Conservation (phyloP, 441 rosid species). For the Erysimum cheiri region DNA sequence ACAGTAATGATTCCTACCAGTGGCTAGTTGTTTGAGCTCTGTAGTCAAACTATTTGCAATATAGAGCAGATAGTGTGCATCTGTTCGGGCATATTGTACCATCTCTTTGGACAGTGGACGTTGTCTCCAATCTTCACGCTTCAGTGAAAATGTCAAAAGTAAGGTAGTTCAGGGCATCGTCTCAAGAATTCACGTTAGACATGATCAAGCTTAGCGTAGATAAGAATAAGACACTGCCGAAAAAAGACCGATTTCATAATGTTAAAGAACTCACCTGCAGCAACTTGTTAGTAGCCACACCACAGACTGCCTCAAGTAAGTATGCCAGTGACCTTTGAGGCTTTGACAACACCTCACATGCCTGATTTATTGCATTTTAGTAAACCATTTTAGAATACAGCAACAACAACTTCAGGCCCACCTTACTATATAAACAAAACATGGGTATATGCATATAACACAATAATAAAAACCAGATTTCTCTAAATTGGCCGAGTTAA, state of each 20-base stretch:
- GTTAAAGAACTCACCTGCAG: conserved; percentile 66
- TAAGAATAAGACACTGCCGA: background rate
- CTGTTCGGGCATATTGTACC: conserved; percentile 84
- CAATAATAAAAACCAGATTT: background rate
- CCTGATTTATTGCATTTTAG: conserved; percentile 55
- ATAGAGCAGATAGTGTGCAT: conserved; percentile 84
- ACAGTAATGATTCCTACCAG: conserved; percentile 54
- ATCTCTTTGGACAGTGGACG: conserved; percentile 81
- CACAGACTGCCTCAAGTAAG: conserved; percentile 84
- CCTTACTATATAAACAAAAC: background rate
- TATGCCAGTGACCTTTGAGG: conserved; percentile 89
- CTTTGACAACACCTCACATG: conserved; percentile 84
- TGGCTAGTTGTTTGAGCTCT: conserved; percentile 69
- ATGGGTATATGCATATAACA: background rate
- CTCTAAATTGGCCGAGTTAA: background rate
- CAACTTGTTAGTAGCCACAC: conserved; percentile 80
- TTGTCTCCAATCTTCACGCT: conserved; percentile 99
- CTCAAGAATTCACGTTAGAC: background rate
- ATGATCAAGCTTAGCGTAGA: background rate
- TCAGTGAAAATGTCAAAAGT: conserved; percentile 29
- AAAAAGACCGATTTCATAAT: background rate
- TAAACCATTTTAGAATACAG: conserved; percentile 29
- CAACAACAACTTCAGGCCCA: conserved; percentile 10
- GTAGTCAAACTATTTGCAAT: conserved; percentile 67
- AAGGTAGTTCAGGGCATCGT: background rate